Conservation (phyloP, 1,284 basidiomycete genomes). For the Ganoderma multipileum region DNA sequence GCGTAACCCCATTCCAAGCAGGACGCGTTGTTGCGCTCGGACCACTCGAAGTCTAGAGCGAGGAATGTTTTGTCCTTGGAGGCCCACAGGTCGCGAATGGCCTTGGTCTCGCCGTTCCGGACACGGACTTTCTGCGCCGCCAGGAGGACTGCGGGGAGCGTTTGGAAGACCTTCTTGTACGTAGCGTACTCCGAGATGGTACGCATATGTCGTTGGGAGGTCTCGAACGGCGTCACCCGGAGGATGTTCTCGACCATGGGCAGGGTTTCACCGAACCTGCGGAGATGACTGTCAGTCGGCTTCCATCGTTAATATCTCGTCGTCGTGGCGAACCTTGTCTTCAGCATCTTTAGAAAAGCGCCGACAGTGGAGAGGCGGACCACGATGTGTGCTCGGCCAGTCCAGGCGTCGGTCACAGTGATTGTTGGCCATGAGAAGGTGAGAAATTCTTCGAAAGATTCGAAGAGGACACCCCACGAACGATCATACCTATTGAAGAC, state of each 20-base stretch:
- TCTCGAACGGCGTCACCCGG: slow-evolving; percentile 71
- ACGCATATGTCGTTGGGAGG: slow-evolving; percentile 68
- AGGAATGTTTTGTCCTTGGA: slow-evolving; percentile 76
- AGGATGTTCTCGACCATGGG: slow-evolving; percentile 75
- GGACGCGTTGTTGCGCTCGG: slow-evolving; percentile 74
- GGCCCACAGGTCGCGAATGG: slow-evolving; percentile 75
- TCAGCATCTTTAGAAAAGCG: slow-evolving; percentile 81
- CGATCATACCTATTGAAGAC: slow-evolving; percentile 68
- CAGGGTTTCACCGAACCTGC: slow-evolving; percentile 76
- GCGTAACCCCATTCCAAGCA: slow-evolving; percentile 85
- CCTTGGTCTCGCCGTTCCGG: slow-evolving; percentile 70
- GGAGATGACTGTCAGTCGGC: not conserved
- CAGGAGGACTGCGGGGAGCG: slow-evolving; percentile 75
- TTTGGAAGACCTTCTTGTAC: slow-evolving; percentile 78
- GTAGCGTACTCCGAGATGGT: slow-evolving; percentile 72
- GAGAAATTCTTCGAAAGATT: slow-evolving; percentile 83
- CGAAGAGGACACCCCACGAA: slow-evolving; percentile 84
- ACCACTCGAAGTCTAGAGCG: slow-evolving; percentile 80
- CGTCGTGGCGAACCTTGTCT: slow-evolving; percentile 60
- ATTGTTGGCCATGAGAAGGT: slow-evolving; percentile 88
- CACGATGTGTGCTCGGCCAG: slow-evolving; percentile 81
- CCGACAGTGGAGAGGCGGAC: slow-evolving; percentile 74
- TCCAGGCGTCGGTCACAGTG: slow-evolving; percentile 75
- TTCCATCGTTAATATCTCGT: not conserved
- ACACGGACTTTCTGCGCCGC: slow-evolving; percentile 74